A percentile compares a stretch with the other conserved stretches of the same genome.
Evolutionary conservation across 2,329 filamentous ascomycete species (phyloP).

Genomic region (Anisogramma anomala): DNA sequence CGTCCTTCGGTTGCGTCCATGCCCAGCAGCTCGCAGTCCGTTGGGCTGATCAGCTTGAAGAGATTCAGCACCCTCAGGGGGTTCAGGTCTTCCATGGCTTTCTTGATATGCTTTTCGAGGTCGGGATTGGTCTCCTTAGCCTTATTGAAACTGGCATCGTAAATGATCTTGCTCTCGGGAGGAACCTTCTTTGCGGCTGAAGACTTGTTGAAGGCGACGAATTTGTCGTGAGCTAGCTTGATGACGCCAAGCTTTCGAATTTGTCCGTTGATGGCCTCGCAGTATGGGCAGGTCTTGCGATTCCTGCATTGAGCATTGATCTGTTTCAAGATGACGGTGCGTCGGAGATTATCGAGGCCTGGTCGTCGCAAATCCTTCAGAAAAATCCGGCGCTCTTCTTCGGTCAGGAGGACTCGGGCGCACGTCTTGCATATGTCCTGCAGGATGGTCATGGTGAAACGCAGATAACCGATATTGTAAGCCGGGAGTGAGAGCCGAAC

Average conservation of each 20-base stretch:
- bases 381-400: slow-evolving; percentile 64
- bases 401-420: slow-evolving; percentile 69
- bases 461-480: slow-evolving; percentile 93
- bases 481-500: slow-evolving; percentile 81
- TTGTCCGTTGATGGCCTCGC: slow-evolving; percentile 72
- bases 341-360: slow-evolving; percentile 74
- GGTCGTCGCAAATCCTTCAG: slow-evolving; percentile 72
- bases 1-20: slow-evolving; percentile 76
- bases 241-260: slow-evolving; percentile 88
- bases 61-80: slow-evolving; percentile 80
- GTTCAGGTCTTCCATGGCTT: slow-evolving; percentile 89
- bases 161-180: slow-evolving; percentile 69
- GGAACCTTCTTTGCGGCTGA: slow-evolving; percentile 74
- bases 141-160: slow-evolving; percentile 73
- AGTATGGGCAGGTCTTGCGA: slow-evolving; percentile 69
- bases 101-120: slow-evolving; percentile 80
- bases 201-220: slow-evolving; percentile 75
- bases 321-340: slow-evolving; percentile 72
- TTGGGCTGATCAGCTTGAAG: slow-evolving; percentile 74
- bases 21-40: slow-evolving; percentile 83
- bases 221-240: slow-evolving; percentile 92
- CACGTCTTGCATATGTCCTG: slow-evolving; percentile 97
- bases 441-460: slow-evolving; percentile 80
- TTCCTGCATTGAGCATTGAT: slow-evolving; percentile 88
- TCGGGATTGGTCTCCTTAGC: slow-evolving; percentile 70